These are phyloP conservation scores for Candida patagonica DNA, from an alignment of 805 yeast genomes.

Conservation along the genomic window DNA sequence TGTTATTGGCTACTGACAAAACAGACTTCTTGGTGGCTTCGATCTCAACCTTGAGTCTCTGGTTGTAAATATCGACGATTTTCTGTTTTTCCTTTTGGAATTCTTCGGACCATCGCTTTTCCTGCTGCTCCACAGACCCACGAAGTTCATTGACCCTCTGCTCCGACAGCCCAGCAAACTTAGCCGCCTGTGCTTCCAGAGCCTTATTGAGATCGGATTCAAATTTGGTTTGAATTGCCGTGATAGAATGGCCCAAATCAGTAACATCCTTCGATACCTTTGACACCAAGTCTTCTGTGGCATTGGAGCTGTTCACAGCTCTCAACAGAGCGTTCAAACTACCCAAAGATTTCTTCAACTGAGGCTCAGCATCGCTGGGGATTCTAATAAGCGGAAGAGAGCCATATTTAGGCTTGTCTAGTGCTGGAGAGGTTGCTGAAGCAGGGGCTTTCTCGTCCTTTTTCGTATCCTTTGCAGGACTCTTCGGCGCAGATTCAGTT, in stretches of 20 bases:
- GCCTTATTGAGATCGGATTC: constrained; percentile 18
- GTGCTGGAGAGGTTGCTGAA: constrained; percentile 26
- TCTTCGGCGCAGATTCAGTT: background rate
- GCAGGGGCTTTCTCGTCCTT: background rate
- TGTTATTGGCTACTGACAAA: constrained; percentile 63
- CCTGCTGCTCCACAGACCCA: constrained; percentile 34
- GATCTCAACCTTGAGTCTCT: constrained; percentile 53
- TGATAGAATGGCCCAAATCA: constrained; percentile 16
- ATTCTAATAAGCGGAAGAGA: constrained; percentile 14
- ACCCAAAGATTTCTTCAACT: constrained; percentile 16
- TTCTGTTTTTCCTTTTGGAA: constrained; percentile 53
- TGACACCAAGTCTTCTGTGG: constrained; percentile 15
- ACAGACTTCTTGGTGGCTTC: constrained; percentile 58
- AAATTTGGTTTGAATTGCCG: constrained; percentile 13
- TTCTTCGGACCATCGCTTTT: constrained; percentile 47
- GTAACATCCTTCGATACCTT: constrained; percentile 18
- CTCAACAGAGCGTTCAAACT: constrained; percentile 12
- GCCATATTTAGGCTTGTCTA: background rate
- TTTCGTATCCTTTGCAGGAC: background rate
- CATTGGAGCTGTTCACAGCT: constrained; percentile 11
- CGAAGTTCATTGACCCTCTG: constrained; percentile 20
- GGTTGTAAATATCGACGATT: constrained; percentile 50
- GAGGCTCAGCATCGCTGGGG: constrained; percentile 16
- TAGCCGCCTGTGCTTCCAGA: constrained; percentile 25
- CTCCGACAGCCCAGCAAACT: constrained; percentile 22